phyloP scores from a whole-genome alignment of 202 grass and related monocot species.

The Carex arenaria region DNA sequence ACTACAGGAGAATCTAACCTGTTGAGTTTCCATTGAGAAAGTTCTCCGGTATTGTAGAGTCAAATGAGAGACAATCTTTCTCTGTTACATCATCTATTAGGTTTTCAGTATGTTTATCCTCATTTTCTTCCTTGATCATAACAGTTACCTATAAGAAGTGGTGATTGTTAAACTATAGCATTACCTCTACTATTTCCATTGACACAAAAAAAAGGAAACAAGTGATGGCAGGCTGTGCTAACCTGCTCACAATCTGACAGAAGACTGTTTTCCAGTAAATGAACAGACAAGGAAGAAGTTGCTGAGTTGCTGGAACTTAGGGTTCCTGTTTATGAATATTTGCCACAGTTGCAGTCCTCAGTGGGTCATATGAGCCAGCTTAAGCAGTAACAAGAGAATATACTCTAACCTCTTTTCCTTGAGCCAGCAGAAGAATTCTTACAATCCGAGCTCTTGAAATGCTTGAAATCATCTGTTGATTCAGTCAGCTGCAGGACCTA shows the following conservation, averaged over 20 bases:
- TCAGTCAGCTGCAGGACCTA: background rate
- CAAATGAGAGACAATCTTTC: background rate
- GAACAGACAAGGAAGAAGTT: background rate
- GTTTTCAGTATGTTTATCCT: constrained; percentile 6
- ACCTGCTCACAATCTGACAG: constrained; percentile 7
- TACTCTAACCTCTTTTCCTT: background rate
- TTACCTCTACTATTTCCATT: background rate
- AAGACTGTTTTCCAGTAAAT: background rate
- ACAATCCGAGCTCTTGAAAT: background rate
- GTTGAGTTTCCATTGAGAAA: background rate
- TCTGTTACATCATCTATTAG: background rate
- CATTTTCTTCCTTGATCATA: background rate
- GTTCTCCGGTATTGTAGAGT: background rate
- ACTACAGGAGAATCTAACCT: background rate
- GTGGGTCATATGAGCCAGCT: background rate
- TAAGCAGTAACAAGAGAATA: constrained; percentile 1
- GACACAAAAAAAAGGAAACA: background rate
- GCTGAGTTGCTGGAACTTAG: background rate
- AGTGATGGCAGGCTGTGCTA: background rate
- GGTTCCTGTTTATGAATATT: background rate
- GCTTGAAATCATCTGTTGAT: background rate
- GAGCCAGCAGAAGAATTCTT: background rate
- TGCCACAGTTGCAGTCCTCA: background rate
- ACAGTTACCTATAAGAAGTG: background rate
- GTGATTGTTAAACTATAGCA: background rate